Evolutionary conservation across 371 early-diverging fungal species (phyloP), one percentile per base, ranked within the genome.

Genomic region (Mortierella sp.): DNA sequence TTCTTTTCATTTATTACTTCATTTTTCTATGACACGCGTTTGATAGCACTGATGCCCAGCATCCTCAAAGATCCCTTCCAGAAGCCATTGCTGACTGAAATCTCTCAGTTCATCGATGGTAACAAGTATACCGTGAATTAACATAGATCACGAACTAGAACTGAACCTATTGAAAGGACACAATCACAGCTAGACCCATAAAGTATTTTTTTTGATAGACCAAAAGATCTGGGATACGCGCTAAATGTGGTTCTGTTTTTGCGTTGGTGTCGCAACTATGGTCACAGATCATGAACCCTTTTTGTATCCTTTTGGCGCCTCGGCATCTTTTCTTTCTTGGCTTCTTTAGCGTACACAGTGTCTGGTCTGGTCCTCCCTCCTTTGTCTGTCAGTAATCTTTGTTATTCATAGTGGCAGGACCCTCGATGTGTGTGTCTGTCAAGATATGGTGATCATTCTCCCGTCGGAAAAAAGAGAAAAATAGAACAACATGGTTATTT

Each of bases 51-150:
- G 48, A 82, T 82, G 83, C 73, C 72, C 3, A 65, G 50, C 13
- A 53, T 55, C 22, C 63, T 61, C 37, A 66, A 66, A 0, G 41
- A 68, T 14, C 74, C 74, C 14, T 82, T 71, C 68, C 65, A 48
- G 47, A 41, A 74, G 43, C 72, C 66, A 2, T 50, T 82, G 53
- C 53, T 81, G 69, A 63, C 68, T 19, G 82, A 77, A 34, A 65
- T 81, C 14, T 68, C 71, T 34, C 78, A 71, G 9, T 74, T 81
- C 66, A 74, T 81, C 7, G 77, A 76, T 22, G 68, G 79, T 1
- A 64, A 61, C 66, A 66, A 67, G 19, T 11, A 22, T 31, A n/a
- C 37, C 31, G 39, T n/a, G n/a, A n/a, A n/a, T n/a, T n/a, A n/a
- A n/a, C n/a, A n/a, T n/a, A n/a, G n/a, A n/a, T n/a, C n/a, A n/a